Conservation (phyloP, 257 asterid genomes). For the Leptodermis oblonga region DNA sequence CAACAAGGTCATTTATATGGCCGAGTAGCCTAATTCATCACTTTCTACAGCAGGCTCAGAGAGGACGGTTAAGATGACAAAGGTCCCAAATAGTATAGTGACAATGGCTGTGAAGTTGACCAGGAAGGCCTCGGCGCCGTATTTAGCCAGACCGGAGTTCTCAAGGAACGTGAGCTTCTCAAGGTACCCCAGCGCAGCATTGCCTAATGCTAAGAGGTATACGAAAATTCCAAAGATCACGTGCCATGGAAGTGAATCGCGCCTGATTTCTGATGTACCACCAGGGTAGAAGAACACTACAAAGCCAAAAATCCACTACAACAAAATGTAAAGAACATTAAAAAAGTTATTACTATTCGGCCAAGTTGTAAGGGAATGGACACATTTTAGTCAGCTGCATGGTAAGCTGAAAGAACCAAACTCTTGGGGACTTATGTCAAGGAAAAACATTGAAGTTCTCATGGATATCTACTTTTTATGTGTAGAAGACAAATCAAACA, state of each 20-base stretch:
- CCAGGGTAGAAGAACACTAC: constrained; percentile 92
- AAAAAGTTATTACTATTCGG: background rate
- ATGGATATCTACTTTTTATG: background rate
- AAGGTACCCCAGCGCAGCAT: constrained; percentile 70
- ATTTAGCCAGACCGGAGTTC: constrained; percentile 58
- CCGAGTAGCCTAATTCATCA: constrained; percentile 67
- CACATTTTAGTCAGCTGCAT: background rate
- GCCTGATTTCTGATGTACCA: constrained; percentile 55
- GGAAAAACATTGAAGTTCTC: background rate
- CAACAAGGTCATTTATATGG: constrained; percentile 30
- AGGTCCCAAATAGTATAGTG: constrained; percentile 66
- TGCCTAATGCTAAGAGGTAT: constrained; percentile 59
- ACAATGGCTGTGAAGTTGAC: constrained; percentile 88
- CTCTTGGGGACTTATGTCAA: background rate
- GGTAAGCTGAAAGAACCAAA: background rate
- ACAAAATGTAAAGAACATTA: background rate
- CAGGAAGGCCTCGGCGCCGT: constrained; percentile 80
- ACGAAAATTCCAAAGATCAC: constrained; percentile 65
- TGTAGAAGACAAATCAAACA: background rate
- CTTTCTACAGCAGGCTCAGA: constrained; percentile 54
- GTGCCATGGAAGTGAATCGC: constrained; percentile 89
- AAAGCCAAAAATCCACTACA: constrained; percentile 92
- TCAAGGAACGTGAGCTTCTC: constrained; percentile 93
- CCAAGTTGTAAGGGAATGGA: background rate
- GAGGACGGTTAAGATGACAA: constrained; percentile 65